Base-by-base conservation (phyloP, 306 rosid species). In the Styphnolobium japonicum region DNA sequence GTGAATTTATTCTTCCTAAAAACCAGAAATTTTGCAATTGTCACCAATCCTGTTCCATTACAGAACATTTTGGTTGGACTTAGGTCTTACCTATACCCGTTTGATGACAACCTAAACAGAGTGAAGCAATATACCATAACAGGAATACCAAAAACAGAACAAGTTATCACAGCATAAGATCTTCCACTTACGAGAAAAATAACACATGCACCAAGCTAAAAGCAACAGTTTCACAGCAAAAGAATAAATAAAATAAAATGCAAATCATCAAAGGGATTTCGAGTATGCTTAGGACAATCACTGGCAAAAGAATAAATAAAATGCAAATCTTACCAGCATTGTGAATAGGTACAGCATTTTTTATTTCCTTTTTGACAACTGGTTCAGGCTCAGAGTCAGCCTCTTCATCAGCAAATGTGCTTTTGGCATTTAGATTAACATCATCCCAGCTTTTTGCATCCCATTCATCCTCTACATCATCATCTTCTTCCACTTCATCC, bases 381-480 rank as follows among this genome's bases (percentile, higher is more conserved):
- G 52, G 81, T 80, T 86, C 88, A 40, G 94, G 85, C 80, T 87
- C 91, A 6, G 95, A 87, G 71, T 93, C 97, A 31, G 56, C 90
- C 83, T 95, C 99, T 88, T 95, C 99, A 33, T 95, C 97, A 46
- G 92, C 97, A 85, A 95, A 95, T 21, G 98, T 90, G 10, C 87
- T 74, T 21, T 76, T 90, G 21, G 85, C 79, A 66, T 87, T 87
- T 53, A 95, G 85, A 81, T 87, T 87, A 80, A 93, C 90, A 80
- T 95, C 98, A 74, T 93, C 98, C 97, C 97, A 95, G 85, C 97
- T 93, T 92, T 91, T 95, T 40, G 91, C 92, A 73, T 95, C 99
- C 99, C 98, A 95, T 73, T 93, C 97, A 72, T 91, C 98, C 80
- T 89, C 98, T 29, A 71, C 94, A 0, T 86, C 94, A 0, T 86